Conservation (phyloP, 2,329 filamentous ascomycete genomes). For the Pseudogymnoascus sp. region DNA sequence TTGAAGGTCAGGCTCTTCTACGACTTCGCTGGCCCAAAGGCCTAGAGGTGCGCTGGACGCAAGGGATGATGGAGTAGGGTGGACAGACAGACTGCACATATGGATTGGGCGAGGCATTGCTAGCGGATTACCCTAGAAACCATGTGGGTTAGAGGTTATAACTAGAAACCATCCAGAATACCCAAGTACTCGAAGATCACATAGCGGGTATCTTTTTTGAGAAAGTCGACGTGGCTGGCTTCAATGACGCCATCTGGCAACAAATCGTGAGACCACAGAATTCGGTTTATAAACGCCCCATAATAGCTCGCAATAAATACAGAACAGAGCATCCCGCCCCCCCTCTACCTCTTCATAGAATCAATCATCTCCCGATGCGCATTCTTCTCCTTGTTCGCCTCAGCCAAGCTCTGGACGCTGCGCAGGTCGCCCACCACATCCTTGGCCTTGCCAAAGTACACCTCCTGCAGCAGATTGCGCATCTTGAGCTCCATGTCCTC, state of each 20-base stretch:
- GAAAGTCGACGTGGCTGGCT: background rate
- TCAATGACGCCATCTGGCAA: background rate
- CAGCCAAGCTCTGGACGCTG: slow-evolving; percentile 75
- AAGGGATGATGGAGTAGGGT: background rate
- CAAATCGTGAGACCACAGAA: background rate
- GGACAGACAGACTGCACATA: background rate
- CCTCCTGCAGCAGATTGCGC: slow-evolving; percentile 94
- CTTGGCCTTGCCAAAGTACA: slow-evolving; percentile 99
- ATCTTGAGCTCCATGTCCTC: slow-evolving; percentile 99
- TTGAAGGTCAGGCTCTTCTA: slow-evolving; percentile 35
- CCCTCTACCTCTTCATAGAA: slow-evolving; percentile 34
- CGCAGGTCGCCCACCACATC: slow-evolving; percentile 93
- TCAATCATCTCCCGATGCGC: slow-evolving; percentile 83
- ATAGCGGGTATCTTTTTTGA: background rate
- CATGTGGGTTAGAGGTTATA: background rate
- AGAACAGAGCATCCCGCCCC: background rate
- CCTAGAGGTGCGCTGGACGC: background rate
- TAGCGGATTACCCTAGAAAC: background rate
- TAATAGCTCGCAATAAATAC: slow-evolving; percentile 4
- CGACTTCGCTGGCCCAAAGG: slow-evolving; percentile 19
- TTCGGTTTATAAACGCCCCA: slow-evolving; percentile 3
- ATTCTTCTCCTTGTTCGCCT: slow-evolving; percentile 73
- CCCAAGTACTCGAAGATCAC: background rate
- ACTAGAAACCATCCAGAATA: slow-evolving; percentile 2
- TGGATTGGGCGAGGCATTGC: background rate